These are phyloP conservation scores for Monascus purpureus DNA, from an alignment of 495 filamentous ascomycete genomes.

Conservation along the genomic window DNA sequence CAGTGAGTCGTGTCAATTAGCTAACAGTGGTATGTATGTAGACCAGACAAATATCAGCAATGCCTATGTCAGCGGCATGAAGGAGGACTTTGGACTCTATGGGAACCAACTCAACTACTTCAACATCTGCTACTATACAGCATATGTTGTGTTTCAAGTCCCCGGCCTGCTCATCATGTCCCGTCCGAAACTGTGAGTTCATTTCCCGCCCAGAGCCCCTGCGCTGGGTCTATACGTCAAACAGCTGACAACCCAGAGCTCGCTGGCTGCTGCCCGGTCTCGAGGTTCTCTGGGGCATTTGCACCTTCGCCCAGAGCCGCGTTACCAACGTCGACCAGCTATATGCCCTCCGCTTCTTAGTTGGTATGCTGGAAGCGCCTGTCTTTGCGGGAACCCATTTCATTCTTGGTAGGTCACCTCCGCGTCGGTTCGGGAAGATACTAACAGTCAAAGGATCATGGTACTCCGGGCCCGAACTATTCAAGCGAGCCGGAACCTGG, in stretches of 20 bases:
- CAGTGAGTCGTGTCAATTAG: no score
- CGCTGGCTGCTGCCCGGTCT: constrained; percentile 48
- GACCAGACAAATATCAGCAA: constrained; percentile 47
- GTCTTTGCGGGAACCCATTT: constrained; percentile 54
- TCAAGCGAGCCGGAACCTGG: constrained; percentile 41
- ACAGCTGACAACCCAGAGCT: no score
- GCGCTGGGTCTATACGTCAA: no score
- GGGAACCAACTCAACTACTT: constrained; percentile 46
- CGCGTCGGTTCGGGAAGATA: no score
- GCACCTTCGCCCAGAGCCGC: constrained; percentile 47
- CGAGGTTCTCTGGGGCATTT: constrained; percentile 44
- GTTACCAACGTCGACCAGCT: constrained; percentile 36
- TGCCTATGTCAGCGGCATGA: constrained; percentile 56
- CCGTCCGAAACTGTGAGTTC: constrained; percentile 43
- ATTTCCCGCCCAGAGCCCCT: no score
- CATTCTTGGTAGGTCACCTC: no score
- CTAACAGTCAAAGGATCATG: constrained; percentile 54
- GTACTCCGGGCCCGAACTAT: constrained; percentile 52
- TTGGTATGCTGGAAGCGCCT: constrained; percentile 44
- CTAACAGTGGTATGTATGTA: constrained; percentile 21
- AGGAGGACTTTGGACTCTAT: constrained; percentile 41
- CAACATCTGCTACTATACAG: constrained; percentile 32
- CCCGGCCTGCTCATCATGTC: constrained; percentile 49
- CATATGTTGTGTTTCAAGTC: no score
- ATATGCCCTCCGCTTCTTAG: constrained; percentile 56